These are phyloP conservation scores for Tribonema minus DNA, from an alignment of 108 stramenopile species.

Conservation along the genomic window DNA sequence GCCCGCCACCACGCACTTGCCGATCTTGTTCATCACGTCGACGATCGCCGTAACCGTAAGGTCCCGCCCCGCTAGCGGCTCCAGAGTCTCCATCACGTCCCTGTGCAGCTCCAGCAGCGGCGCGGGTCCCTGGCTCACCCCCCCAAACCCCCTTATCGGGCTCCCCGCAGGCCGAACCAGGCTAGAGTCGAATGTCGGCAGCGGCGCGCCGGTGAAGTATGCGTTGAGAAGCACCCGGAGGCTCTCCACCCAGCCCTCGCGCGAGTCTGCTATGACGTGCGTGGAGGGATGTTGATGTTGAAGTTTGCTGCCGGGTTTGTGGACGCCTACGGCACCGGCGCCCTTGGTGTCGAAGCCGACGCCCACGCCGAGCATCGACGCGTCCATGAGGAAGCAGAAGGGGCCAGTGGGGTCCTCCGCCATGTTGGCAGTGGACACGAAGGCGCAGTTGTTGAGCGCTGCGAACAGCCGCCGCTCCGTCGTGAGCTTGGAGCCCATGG, in stretches of 20 bases:
- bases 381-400: constrained; percentile 63
- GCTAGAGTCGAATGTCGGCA: constrained; percentile 40
- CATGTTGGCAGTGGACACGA: constrained; percentile 44
- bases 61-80: constrained; percentile 24
- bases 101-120: constrained; percentile 45
- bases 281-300: no score
- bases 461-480: constrained; percentile 58
- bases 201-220: constrained; percentile 34
- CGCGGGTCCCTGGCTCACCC: constrained; percentile 52
- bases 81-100: constrained; percentile 28
- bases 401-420: constrained; percentile 48
- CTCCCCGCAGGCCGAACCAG: constrained; percentile 49
- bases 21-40: constrained; percentile 60
- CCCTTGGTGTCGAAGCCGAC: constrained; percentile 63
- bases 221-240: constrained; percentile 44
- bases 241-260: constrained; percentile 60
- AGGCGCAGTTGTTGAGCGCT: constrained; percentile 64
- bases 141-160: constrained; percentile 60
- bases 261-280: constrained; percentile 48
- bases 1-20: constrained; percentile 58
- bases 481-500: constrained; percentile 61
- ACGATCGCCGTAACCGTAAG: constrained; percentile 54
- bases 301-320: constrained; percentile 24
- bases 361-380: constrained; percentile 61
- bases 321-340: constrained; percentile 35